Percentiles rank a stretch among this genome's conserved stretches.
These are phyloP conservation scores for Bipolaris oryzae DNA, from an alignment of 2,329 filamentous ascomycete genomes.

Conservation along the genomic window DNA sequence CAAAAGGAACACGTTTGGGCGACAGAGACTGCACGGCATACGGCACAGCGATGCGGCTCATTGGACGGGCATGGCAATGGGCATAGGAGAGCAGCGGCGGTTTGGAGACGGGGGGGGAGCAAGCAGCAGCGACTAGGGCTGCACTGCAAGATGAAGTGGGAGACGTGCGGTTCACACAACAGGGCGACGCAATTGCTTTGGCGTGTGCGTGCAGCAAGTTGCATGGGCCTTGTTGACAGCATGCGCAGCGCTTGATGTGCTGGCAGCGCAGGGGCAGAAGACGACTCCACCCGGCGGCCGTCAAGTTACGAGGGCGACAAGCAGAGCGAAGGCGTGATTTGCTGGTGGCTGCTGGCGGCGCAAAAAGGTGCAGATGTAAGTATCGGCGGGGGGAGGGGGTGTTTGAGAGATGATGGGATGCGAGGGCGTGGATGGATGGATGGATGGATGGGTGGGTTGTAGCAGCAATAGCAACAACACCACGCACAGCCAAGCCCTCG, in stretches of 20 bases:
- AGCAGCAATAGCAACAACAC: background rate
- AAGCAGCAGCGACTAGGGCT: slow-evolving; percentile 20
- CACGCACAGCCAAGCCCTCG: too few relatives aligned
- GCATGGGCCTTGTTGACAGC: slow-evolving; percentile 34
- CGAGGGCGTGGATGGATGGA: background rate
- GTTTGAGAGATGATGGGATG: slow-evolving; percentile 7
- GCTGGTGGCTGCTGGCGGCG: slow-evolving; percentile 16
- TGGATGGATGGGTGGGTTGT: slow-evolving; percentile 5
- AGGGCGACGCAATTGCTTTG: slow-evolving; percentile 35
- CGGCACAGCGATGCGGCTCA: slow-evolving; percentile 23
- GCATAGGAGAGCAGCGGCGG: slow-evolving; percentile 12
- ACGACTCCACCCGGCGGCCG: slow-evolving; percentile 26
- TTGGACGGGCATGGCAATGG: slow-evolving; percentile 23
- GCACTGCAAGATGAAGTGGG: slow-evolving; percentile 38
- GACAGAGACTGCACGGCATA: slow-evolving; percentile 21
- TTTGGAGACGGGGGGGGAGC: slow-evolving; percentile 9
- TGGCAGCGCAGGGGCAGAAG: slow-evolving; percentile 15
- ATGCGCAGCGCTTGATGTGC: slow-evolving; percentile 30
- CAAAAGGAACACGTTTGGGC: slow-evolving; percentile 20
- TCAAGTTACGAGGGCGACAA: slow-evolving; percentile 30
- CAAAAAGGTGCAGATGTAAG: slow-evolving; percentile 1
- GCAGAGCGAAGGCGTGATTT: slow-evolving; percentile 23
- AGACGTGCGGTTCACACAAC: slow-evolving; percentile 33
- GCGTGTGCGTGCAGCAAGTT: slow-evolving; percentile 33
- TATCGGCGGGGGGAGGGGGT: slow-evolving; percentile 7